These are phyloP conservation scores for Fusarium poae DNA, from an alignment of 2,329 filamentous ascomycete species.

Conservation along the genomic window DNA sequence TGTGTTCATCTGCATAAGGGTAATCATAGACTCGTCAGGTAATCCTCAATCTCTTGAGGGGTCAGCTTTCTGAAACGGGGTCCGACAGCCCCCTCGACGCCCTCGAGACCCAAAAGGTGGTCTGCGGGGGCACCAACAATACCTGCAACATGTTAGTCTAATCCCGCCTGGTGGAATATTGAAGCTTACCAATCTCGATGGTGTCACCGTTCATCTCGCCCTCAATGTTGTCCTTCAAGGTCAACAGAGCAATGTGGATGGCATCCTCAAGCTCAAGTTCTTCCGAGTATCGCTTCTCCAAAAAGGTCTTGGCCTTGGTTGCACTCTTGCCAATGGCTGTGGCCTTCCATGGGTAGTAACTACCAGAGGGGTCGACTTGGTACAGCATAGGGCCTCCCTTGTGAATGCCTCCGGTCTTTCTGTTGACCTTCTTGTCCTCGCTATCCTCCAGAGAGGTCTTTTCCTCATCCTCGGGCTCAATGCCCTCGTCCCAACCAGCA, in stretches of 20 bases:
- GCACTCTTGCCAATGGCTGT: constrained; percentile 99
- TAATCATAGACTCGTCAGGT: constrained; percentile 93
- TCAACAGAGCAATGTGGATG: constrained; percentile 96
- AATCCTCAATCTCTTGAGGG: constrained; percentile 99
- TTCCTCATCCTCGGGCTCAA: constrained; percentile 83
- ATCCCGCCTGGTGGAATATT: accelerated
- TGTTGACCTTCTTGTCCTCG: constrained; percentile 78
- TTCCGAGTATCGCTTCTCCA: constrained; percentile 99
- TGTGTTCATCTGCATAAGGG: constrained; percentile 42
- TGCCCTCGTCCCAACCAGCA: constrained; percentile 97
- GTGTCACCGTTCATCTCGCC: constrained; percentile 99
- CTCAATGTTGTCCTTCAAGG: constrained; percentile 98
- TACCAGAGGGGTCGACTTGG: constrained; percentile 98
- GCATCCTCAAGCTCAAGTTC: constrained; percentile 97
- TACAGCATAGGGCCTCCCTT: constrained; percentile 98
- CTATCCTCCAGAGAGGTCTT: constrained; percentile 64
- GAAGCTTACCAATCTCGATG: constrained; percentile 88
- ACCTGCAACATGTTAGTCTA: constrained; percentile 64
- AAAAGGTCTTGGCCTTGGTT: constrained; percentile 97
- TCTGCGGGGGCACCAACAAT: constrained; percentile 96
- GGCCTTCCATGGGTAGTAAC: constrained; percentile 99
- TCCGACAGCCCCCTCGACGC: constrained; percentile 85
- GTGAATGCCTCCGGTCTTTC: constrained; percentile 94
- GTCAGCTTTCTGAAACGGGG: constrained; percentile 94
- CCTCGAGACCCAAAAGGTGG: constrained; percentile 90